Evolutionary conservation across 371 early-diverging fungal species (phyloP), one percentile per base, ranked within the genome.

Genomic region (Apophysomyces elegans): DNA sequence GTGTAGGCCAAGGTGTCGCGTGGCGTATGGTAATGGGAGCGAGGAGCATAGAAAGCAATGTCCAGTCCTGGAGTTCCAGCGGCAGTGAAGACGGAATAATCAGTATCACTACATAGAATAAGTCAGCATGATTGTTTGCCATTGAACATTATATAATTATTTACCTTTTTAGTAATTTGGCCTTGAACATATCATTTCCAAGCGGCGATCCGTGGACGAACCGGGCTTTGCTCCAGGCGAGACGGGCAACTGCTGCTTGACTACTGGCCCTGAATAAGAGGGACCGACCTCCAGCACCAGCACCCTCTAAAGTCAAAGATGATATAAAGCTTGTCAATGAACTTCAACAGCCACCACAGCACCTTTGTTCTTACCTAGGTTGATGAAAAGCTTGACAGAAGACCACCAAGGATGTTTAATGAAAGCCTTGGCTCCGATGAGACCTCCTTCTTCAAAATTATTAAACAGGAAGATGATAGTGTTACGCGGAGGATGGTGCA

Each of bases 391-490:
- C 56, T 86, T 85, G 54, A 94, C 86, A 21, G 88, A 71, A 18
- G 77, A 66, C 39, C 86, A 87, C 94, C 93, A 94, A 14, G 90
- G 90, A 70, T 96, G 95, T 12, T 83, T 73, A 45, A 90, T 74
- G 71, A 95, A 93, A 1, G 88, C 78, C 9, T 76, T 69, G 0
- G 90, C 91, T 13, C 96, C 96, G 59, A 88, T 72, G 18, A 92
- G 72, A 0, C 93, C 94, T 56, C 85, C 79, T 74, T 96, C 96
- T 70, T 96, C 96, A 38, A 88, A 90, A 68, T 94, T 93, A 73
- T 94, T 94, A 59, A 95, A 91, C 73, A 92, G 85, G 72, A 96
- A 87, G 21, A 96, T 83, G 58, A 94, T 82, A 13, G 83, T 80
- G 62, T 84, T 76, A 56, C 76, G 72, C 67, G 84, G 80, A 50